Percentiles rank a stretch among this genome's conserved stretches.
These are phyloP conservation scores for Zygoascus bituminiphila DNA, from an alignment of 805 yeast species.

Conservation along the genomic window DNA sequence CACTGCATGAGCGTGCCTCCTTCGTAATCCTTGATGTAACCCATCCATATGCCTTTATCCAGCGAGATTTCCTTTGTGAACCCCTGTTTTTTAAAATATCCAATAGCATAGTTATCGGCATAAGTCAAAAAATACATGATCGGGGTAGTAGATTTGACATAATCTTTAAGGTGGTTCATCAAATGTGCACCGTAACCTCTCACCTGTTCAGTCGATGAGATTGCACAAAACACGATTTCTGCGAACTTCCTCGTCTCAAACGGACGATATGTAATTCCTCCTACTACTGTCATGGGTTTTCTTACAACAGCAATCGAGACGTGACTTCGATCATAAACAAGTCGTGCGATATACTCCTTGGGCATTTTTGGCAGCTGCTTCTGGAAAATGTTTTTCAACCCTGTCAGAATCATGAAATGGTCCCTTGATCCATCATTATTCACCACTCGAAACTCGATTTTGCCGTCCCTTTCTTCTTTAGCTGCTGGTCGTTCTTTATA, in stretches of 20 bases:
- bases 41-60: conserved; percentile 89
- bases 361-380: conserved; percentile 99
- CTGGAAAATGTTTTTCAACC: conserved; percentile 91
- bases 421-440: conserved; percentile 88
- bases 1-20: conserved; percentile 99
- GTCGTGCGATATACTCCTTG: conserved; percentile 85
- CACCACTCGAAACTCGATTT: conserved; percentile 91
- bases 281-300: conserved; percentile 90
- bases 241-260: conserved; percentile 88
- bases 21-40: conserved; percentile 96
- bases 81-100: conserved; percentile 97
- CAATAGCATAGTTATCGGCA: conserved; percentile 98
- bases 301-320: conserved; percentile 93
- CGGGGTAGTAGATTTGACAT: conserved; percentile 79
- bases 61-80: conserved; percentile 90
- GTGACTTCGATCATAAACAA: conserved; percentile 91
- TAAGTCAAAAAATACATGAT: conserved; percentile 84
- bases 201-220: conserved; percentile 94
- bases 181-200: conserved; percentile 98
- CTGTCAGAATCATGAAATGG: conserved; percentile 84
- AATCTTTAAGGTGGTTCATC: conserved; percentile 96
- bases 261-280: conserved; percentile 95
- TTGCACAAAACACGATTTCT: conserved; percentile 97
- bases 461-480: conserved; percentile 85
- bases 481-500: conserved; percentile 93